Conservation (phyloP, 129 eudicot species). For the Flaveria bidentis region DNA sequence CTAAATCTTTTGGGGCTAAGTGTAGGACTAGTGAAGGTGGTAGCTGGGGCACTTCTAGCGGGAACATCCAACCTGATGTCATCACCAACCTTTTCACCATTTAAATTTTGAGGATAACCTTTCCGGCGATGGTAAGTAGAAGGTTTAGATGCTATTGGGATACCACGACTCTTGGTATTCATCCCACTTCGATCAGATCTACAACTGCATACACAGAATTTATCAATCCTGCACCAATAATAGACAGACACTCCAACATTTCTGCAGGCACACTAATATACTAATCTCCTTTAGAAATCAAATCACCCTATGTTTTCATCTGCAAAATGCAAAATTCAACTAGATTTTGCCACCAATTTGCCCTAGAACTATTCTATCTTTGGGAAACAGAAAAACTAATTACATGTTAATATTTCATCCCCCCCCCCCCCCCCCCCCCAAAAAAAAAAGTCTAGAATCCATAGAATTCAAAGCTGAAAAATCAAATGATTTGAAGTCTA, state of each 20-base stretch:
- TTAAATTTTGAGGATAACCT: slow-evolving; percentile 37
- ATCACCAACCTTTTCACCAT: slow-evolving; percentile 33
- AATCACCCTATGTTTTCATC: no score
- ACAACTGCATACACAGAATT: slow-evolving; percentile 28
- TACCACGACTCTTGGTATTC: slow-evolving; percentile 32
- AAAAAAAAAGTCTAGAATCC: background rate
- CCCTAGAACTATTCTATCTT: no score
- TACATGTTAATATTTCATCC: no score
- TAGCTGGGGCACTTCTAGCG: slow-evolving; percentile 73
- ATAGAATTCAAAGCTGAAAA: background rate
- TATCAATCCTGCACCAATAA: background rate
- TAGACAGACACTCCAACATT: background rate
- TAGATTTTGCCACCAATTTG: no score
- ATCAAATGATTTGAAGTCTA: background rate
- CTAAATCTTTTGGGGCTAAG: slow-evolving; percentile 71
- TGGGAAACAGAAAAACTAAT: no score
- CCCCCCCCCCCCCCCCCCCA: background rate
- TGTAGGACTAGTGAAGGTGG: slow-evolving; percentile 67
- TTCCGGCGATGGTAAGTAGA: slow-evolving; percentile 60
- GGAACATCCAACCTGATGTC: slow-evolving; percentile 57
- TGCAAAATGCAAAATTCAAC: no score
- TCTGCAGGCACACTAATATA: background rate
- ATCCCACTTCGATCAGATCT: slow-evolving; percentile 31
- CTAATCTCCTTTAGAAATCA: background rate
- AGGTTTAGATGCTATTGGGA: slow-evolving; percentile 36